Evolutionary conservation across 257 asterid species (phyloP).

Genomic region (Parsonsia alboflavescens): DNA sequence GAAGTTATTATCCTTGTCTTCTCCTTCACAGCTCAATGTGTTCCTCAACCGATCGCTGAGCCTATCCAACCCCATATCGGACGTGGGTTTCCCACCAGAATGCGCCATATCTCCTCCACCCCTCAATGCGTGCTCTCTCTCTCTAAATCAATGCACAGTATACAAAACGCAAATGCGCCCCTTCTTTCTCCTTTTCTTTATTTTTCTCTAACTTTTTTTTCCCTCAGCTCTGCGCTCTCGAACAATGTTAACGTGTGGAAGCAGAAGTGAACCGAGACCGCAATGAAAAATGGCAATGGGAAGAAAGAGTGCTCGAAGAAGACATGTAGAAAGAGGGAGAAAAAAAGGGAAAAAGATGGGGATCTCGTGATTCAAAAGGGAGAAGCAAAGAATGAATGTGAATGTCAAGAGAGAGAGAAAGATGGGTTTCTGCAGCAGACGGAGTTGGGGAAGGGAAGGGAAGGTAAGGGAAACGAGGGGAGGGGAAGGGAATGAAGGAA

Average conservation of each 20-base stretch:
- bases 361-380: conserved; percentile 68
- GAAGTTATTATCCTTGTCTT: conserved; percentile 21
- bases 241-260: conserved; percentile 8
- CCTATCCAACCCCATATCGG: conserved; percentile 35
- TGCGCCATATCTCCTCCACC: conserved; percentile 35
- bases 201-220: background rate
- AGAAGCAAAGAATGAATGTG: conserved; percentile 60
- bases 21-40: conserved; percentile 29
- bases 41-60: conserved; percentile 51
- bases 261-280: conserved; percentile 1
- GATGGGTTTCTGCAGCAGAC: conserved; percentile 20
- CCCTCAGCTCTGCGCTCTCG: background rate
- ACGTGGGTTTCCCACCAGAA: conserved; percentile 29
- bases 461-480: conserved; percentile 4
- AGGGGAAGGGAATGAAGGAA: conserved; percentile 1
- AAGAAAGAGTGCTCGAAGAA: conserved; percentile 16
- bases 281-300: conserved; percentile 11
- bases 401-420: conserved; percentile 22
- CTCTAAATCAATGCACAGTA: background rate
- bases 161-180: background rate
- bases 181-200: background rate
- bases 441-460: conserved; percentile 19
- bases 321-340: conserved; percentile 19
- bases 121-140: conserved; percentile 10
- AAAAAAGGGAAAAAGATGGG: conserved; percentile 35